Evolutionary conservation across 192 early-diverging fungal genomes (phyloP), one percentile per base, ranked within the genome.

Genomic region (Dispira simplex): DNA sequence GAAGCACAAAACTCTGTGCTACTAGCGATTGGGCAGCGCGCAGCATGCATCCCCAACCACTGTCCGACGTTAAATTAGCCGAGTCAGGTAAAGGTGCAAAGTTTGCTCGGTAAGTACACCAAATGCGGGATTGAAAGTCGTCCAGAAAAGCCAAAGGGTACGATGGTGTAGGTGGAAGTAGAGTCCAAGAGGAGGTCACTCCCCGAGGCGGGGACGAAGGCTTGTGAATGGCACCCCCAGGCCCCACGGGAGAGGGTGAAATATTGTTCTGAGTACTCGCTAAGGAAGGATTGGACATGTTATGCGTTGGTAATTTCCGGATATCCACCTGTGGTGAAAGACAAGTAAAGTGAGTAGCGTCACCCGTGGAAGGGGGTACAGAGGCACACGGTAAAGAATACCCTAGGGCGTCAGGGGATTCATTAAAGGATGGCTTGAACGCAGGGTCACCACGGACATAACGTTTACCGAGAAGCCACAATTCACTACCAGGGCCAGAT

Each of bases 41-140:
- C 58, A 99, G 70, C 96, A 99, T 99, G 73, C 96, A 99, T 0
- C 96, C 96, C 92, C 92, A 92, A 6, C 91, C 91, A 52, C 83
- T 79, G 69, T 99, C 96, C 11, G 83, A 85, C 20, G 90, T 95
- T 64, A 84, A 91, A 46, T 68, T 70, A 21, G 85, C 84, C 10
- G 87, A 70, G 9, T 67, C 75, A 60, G 79, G 69, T 64, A 98
- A 93, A 3, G 88, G 83, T 11, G 90, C 83, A 73, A 89, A 98
- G 45, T 81, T 80, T 63, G 88, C 82, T 62, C 96, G 79, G 70
- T 98, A 98, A 2, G 94, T 97, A 69, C 90, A 84, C 94, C 96
- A 97, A 21, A 90, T 76, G n/a, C 87, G 78, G 25, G 79, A 78
- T 16, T 75, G 74, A 73, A 94, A 95, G 73, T 96, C 93, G n/a